phyloP scores from a whole-genome alignment of 768 basidiomycete genomes.

The Suillus variegatus region DNA sequence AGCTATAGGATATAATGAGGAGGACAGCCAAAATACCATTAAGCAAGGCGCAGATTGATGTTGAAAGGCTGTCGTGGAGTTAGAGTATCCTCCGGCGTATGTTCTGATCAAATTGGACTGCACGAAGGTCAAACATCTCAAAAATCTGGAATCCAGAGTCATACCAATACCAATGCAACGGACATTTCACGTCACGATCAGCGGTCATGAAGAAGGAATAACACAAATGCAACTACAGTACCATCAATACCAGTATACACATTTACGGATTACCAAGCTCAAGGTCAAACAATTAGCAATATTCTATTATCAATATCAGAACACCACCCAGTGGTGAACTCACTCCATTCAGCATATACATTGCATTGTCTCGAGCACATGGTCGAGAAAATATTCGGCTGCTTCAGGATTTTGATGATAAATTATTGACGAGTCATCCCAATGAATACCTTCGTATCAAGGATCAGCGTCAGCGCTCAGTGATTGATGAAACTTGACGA shows the following conservation, averaged over 20 bases:
- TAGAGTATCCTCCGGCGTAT: not conserved
- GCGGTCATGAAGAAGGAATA: not conserved
- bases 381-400: conserved; percentile 30
- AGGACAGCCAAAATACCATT: too few relatives aligned
- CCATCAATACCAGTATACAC: conserved; percentile 40
- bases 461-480: not conserved
- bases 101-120: not conserved
- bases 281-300: conserved; percentile 41
- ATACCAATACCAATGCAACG: not conserved
- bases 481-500: conserved; percentile 12
- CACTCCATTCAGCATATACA: conserved; percentile 39
- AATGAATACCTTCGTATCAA: conserved; percentile 3
- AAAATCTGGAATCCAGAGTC: not conserved
- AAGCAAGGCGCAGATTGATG: too few relatives aligned
- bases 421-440: conserved; percentile 18
- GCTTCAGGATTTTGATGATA: conserved; percentile 29
- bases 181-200: not conserved
- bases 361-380: conserved; percentile 36
- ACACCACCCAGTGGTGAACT: conserved; percentile 32
- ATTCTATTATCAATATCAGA: conserved; percentile 38
- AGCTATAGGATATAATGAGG: too few relatives aligned
- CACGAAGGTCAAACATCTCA: accelerated
- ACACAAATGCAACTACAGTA: conserved; percentile 24
- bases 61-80: not conserved
- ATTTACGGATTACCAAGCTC: conserved; percentile 43